Evolutionary conservation across 2,329 filamentous ascomycete species (phyloP), one percentile per base, ranked within the genome.

Genomic region (Scedosporium dehoogii): DNA sequence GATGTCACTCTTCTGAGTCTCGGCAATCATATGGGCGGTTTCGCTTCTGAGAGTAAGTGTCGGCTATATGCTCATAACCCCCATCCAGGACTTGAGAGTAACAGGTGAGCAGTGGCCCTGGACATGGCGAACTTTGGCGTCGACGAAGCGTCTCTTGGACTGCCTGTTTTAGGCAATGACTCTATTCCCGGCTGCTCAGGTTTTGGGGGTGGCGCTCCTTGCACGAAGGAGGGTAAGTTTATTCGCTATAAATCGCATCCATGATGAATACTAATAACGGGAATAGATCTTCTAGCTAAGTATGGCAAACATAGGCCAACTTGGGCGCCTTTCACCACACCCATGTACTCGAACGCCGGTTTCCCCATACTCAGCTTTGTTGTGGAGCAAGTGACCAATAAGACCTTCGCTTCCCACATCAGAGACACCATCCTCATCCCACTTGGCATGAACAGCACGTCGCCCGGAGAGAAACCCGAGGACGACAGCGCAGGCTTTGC

Each of bases 301-400:
- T 69, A 69, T 4, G 69, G 66, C 21, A 61, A 56, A 18, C 59
- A 61, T 25, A 27, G 59, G 6, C 79, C 79, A 0, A 69, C 75
- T 1, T 80, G 77, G 59, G 67, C 70, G 0, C 75, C 80, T 0
- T 79, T 76, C 65, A 72, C 74, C 0, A 76, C 71, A 2, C 79
- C 81, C 0, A 70, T 74, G 2, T 84, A 84, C 67, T 78, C 79
- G 29, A 82, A 83, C 65, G 69, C 76, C 3, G 79, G 73, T 1
- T 78, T 79, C 21, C 69, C 74, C 1, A 63, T 81, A 2, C 73
- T 82, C 1, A 78, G 77, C 2, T 69, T 77, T 0, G 76, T 77
- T 0, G 70, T 83, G 0, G 77, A 81, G 63, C 73, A 73, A 5
- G 72, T 78, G 0, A 78, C 76, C 0, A 74, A 75, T 3, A 73